Evolutionary conservation across 192 early-diverging fungal species (phyloP).

Genomic region (Helicostylum pulchrum): DNA sequence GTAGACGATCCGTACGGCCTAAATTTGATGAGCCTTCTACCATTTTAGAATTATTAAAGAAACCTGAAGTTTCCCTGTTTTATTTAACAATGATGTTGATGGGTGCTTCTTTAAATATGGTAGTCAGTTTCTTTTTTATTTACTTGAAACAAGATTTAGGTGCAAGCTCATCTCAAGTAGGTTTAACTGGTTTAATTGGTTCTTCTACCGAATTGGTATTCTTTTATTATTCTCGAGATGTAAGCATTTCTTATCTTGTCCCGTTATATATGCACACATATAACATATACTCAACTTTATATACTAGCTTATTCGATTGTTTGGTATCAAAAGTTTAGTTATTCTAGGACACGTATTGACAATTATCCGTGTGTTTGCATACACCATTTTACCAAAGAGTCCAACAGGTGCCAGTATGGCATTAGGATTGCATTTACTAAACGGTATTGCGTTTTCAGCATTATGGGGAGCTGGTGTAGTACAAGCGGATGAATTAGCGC

Average conservation of each 20-base stretch:
- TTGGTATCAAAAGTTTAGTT: constrained; percentile 42
- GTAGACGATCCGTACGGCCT: constrained; percentile 8
- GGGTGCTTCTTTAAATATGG: constrained; percentile 43
- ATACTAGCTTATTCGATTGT: constrained; percentile 38
- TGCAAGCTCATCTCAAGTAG: constrained; percentile 40
- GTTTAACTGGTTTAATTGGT: constrained; percentile 43
- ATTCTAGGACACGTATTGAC: constrained; percentile 44
- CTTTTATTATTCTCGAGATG: constrained; percentile 46
- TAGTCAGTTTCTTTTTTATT: constrained; percentile 40
- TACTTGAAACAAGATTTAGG: constrained; percentile 42
- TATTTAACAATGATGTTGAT: constrained; percentile 46
- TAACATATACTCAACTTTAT: constrained; percentile 1
- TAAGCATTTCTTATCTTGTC: constrained; percentile 21
- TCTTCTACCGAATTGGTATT: constrained; percentile 39
- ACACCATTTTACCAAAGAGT: constrained; percentile 36
- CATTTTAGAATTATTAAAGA: constrained; percentile 28
- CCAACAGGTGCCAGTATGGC: constrained; percentile 33
- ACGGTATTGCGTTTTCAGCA: constrained; percentile 46
- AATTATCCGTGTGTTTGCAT: constrained; percentile 40
- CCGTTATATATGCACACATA: background rate
- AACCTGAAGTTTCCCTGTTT: constrained; percentile 34
- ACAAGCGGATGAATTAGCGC: constrained; percentile 42
- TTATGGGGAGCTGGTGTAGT: constrained; percentile 45
- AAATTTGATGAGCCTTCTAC: constrained; percentile 26
- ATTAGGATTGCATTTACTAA: constrained; percentile 39